Evolutionary conservation across 768 basidiomycete genomes (phyloP).

Genomic region (Boletus rubroflammeus): DNA sequence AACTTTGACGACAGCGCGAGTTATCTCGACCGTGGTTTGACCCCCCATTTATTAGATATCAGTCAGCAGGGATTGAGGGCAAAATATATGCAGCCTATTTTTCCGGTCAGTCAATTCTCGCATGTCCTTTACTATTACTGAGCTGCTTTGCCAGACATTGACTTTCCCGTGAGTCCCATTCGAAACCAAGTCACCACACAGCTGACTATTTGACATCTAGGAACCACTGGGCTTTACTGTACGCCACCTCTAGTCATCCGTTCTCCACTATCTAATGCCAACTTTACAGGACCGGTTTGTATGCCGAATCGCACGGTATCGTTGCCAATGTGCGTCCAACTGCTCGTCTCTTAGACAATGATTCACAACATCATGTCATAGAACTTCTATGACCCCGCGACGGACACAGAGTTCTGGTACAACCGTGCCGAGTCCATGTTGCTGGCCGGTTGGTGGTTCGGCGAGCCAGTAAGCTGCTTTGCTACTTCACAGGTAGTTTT

Average conservation of each 20-base stretch:
- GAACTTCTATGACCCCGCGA: constrained; percentile 85
- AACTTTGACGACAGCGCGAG: constrained; percentile 54
- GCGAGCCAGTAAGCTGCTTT: constrained; percentile 72
- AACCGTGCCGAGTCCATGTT: constrained; percentile 57
- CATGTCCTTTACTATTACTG: neutral
- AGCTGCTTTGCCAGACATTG: constrained; percentile 51
- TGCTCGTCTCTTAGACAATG: neutral
- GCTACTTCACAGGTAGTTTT: neutral
- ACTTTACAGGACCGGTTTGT: constrained; percentile 73
- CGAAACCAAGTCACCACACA: neutral
- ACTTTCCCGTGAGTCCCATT: constrained; percentile 76
- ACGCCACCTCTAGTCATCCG: constrained; percentile 13
- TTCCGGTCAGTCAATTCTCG: constrained; percentile 63
- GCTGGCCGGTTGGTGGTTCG: constrained; percentile 79
- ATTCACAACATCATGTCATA: constrained; percentile 25
- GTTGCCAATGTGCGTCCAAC: constrained; percentile 67
- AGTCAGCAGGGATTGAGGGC: constrained; percentile 83
- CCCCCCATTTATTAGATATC: constrained; percentile 77
- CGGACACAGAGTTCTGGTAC: constrained; percentile 66
- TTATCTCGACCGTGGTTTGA: constrained; percentile 81
- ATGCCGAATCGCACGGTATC: constrained; percentile 89
- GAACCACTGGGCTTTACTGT: constrained; percentile 91
- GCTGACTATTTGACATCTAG: constrained; percentile 35
- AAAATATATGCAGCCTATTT: constrained; percentile 82
- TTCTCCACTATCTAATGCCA: neutral